Conservation (phyloP, 805 yeast species). For the Kuraishia hungarica region DNA sequence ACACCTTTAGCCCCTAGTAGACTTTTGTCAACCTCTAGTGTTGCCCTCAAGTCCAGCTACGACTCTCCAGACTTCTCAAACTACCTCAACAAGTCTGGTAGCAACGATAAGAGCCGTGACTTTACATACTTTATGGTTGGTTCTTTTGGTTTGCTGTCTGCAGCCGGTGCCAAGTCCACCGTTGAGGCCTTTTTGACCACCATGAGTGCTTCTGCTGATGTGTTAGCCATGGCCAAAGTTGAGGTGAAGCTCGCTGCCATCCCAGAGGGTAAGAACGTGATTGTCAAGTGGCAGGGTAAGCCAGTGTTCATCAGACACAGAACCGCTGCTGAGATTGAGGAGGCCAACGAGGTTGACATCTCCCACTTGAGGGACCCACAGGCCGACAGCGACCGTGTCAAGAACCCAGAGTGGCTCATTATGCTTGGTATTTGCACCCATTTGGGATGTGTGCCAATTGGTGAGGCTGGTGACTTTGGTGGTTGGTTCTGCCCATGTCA, state of each 20-base stretch:
- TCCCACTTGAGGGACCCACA: conserved; percentile 87
- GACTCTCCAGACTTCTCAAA: conserved; percentile 86
- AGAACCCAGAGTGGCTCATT: conserved; percentile 96
- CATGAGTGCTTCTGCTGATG: conserved; percentile 98
- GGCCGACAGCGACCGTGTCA: conserved; percentile 85
- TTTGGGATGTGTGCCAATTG: conserved; percentile 99
- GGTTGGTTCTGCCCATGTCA: conserved; percentile 99
- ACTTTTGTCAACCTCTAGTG: conserved; percentile 41
- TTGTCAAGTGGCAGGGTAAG: conserved; percentile 99
- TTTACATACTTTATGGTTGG: conserved; percentile 97
- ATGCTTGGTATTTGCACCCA: conserved; percentile 99
- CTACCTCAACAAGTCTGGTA: conserved; percentile 65
- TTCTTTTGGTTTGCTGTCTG: conserved; percentile 79
- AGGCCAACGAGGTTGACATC: conserved; percentile 82
- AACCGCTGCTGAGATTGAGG: conserved; percentile 85
- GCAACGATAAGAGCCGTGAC: conserved; percentile 68
- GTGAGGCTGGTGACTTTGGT: conserved; percentile 99
- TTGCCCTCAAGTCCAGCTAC: conserved; percentile 62
- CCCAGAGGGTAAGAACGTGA: conserved; percentile 96
- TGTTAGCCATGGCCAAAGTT: conserved; percentile 98
- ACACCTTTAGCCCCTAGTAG: conserved; percentile 23
- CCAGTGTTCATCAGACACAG: conserved; percentile 99
- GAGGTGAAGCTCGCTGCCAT: conserved; percentile 90
- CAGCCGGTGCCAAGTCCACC: conserved; percentile 94
- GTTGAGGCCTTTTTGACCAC: conserved; percentile 88